Evolutionary conservation across 768 basidiomycete genomes (phyloP).

Genomic region (Clavaria fumosa): DNA sequence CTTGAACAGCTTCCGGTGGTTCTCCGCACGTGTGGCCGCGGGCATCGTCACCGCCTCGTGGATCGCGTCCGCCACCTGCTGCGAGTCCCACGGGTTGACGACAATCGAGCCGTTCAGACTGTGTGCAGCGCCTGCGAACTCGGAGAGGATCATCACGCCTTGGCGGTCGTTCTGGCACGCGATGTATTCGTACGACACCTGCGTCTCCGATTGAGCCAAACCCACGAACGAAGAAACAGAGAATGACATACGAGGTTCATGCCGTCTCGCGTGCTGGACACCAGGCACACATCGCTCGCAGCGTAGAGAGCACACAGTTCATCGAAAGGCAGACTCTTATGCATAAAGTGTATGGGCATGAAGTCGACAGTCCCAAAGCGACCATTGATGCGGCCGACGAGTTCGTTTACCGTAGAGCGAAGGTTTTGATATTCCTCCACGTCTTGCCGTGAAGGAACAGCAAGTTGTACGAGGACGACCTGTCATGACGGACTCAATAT

Average conservation of each 20-base stretch:
- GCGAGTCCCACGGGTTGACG: conserved; percentile 99
- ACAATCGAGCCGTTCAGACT: conserved; percentile 90
- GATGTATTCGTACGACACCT: conserved; percentile 99
- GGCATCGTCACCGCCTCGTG: conserved; percentile 90
- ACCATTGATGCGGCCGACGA: conserved; percentile 97
- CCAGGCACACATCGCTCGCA: conserved; percentile 89
- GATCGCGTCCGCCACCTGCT: conserved; percentile 95
- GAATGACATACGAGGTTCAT: conserved; percentile 84
- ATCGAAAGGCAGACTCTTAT: conserved; percentile 84
- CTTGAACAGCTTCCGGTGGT: conserved; percentile 91
- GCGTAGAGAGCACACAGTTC: conserved; percentile 98
- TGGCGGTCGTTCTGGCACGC: conserved; percentile 87
- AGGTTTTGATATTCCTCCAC: conserved; percentile 99
- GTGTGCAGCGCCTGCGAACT: conserved; percentile 96
- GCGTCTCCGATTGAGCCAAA: conserved; percentile 15
- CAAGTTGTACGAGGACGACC: conserved; percentile 94
- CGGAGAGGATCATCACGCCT: conserved; percentile 95
- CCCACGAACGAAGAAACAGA: conserved; percentile 1
- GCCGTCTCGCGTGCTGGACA: conserved; percentile 90
- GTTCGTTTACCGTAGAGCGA: conserved; percentile 88
- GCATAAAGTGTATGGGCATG: conserved; percentile 99
- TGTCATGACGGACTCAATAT: conserved; percentile 15
- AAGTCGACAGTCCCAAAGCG: conserved; percentile 98
- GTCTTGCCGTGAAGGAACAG: conserved; percentile 93
- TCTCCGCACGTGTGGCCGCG: conserved; percentile 66